Percentiles rank a stretch among this genome's conserved stretches.
phyloP scores from a whole-genome alignment of 225 moss, liverwort and hornwort species.

The Takakia lepidozioides region DNA sequence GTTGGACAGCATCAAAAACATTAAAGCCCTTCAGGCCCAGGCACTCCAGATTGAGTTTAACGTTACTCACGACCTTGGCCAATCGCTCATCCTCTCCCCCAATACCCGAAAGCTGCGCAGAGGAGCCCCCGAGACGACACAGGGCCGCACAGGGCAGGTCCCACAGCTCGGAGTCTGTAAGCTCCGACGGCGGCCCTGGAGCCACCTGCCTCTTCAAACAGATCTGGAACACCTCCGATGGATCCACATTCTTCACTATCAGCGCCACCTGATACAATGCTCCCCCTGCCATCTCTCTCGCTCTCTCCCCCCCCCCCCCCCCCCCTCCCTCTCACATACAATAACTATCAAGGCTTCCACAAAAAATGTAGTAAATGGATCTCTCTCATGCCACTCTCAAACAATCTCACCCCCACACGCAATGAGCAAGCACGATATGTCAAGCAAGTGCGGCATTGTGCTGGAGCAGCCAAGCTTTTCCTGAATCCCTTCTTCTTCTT shows the following conservation, averaged over 20 bases:
- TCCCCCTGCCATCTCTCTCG: neutral
- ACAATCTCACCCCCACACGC: too few species aligned
- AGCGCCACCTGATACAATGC: conserved; percentile 57
- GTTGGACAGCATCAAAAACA: conserved; percentile 43
- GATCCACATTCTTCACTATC: conserved; percentile 66
- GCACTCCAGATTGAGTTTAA: conserved; percentile 66
- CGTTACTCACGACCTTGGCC: conserved; percentile 48
- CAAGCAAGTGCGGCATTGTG: too few species aligned
- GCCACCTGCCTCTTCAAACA: conserved; percentile 49
- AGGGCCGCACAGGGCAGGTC: conserved; percentile 68
- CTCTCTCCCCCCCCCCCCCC: neutral
- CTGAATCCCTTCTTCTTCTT: too few species aligned
- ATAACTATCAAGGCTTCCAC: too few species aligned
- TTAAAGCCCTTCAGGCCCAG: conserved; percentile 72
- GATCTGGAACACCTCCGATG: conserved; percentile 66
- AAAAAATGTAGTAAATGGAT: too few species aligned
- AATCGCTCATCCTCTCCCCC: conserved; percentile 40
- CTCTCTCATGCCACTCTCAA: too few species aligned
- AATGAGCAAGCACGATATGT: too few species aligned
- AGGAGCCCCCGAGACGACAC: conserved; percentile 19
- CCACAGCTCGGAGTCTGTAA: conserved; percentile 33
- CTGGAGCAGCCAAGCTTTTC: too few species aligned
- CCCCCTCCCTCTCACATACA: too few species aligned
- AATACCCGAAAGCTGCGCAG: conserved; percentile 18
- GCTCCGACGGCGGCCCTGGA: conserved; percentile 16